Percentiles rank a stretch among this genome's conserved stretches.
Evolutionary conservation across 2,329 filamentous ascomycete genomes (phyloP).

Genomic region (Colletotrichum abscissum): DNA sequence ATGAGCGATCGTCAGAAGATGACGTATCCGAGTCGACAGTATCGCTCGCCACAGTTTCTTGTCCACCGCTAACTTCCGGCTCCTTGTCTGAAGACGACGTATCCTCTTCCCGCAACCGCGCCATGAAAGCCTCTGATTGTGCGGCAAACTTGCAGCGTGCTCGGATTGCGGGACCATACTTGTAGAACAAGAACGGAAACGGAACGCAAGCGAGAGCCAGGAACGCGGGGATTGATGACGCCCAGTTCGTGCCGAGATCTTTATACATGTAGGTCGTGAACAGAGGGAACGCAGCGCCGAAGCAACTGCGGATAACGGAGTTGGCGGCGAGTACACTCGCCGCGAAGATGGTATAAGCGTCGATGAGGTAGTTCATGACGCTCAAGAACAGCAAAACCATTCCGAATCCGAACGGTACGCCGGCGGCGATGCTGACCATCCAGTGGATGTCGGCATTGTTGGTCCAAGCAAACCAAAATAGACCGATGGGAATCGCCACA

Average conservation of each 20-base stretch:
- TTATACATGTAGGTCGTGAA: constrained; percentile 72
- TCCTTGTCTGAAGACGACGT: constrained; percentile 6
- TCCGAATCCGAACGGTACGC: constrained; percentile 47
- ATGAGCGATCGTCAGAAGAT: neutral
- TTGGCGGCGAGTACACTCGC: constrained; percentile 81
- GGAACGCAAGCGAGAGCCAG: constrained; percentile 77
- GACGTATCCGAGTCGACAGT: neutral
- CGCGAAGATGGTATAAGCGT: constrained; percentile 75
- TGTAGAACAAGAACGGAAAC: constrained; percentile 81
- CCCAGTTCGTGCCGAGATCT: constrained; percentile 79
- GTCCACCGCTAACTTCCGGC: constrained; percentile 32
- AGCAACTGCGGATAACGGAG: constrained; percentile 76
- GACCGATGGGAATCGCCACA: constrained; percentile 61
- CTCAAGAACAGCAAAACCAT: constrained; percentile 65
- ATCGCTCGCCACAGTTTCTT: neutral
- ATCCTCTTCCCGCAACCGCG: constrained; percentile 47
- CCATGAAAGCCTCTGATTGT: constrained; percentile 69
- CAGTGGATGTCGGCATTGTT: constrained; percentile 60
- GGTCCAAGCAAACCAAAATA: constrained; percentile 70
- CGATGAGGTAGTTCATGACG: constrained; percentile 66
- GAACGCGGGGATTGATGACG: constrained; percentile 78
- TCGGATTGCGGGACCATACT: constrained; percentile 68
- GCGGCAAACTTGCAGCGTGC: constrained; percentile 66
- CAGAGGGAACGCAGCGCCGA: constrained; percentile 78
- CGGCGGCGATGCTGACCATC: constrained; percentile 54